Percentiles rank a stretch among this genome's conserved stretches.
Conservation (phyloP, 768 basidiomycete species). For the Tephrocybe rancida region DNA sequence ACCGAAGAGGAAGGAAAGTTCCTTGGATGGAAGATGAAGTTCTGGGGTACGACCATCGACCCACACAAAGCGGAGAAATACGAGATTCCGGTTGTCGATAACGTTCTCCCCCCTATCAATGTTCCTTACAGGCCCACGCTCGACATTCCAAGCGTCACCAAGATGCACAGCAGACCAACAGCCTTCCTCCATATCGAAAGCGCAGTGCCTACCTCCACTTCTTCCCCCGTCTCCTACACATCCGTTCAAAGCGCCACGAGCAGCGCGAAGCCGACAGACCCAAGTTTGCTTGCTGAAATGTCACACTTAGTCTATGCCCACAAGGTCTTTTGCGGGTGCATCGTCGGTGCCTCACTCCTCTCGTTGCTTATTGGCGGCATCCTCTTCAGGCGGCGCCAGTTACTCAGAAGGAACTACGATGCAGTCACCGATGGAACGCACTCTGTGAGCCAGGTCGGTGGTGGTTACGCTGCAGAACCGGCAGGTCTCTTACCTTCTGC, state of each 20-base stretch:
- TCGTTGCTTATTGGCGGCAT: slow-evolving; percentile 65
- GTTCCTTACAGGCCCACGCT: slow-evolving; percentile 37
- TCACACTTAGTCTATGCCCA: slow-evolving; percentile 67
- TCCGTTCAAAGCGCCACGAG: slow-evolving; percentile 37
- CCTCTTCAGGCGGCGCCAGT: slow-evolving; percentile 70
- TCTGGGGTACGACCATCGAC: slow-evolving; percentile 90
- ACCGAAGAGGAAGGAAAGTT: slow-evolving; percentile 59
- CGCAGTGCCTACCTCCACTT: slow-evolving; percentile 46
- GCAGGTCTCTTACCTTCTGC: slow-evolving; percentile 21
- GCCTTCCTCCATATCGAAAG: slow-evolving; percentile 76
- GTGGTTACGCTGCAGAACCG: slow-evolving; percentile 20
- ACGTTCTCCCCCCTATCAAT: slow-evolving; percentile 47
- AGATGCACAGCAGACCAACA: slow-evolving; percentile 81
- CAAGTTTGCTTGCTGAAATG: slow-evolving; percentile 80
- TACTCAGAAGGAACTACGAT: slow-evolving; percentile 51
- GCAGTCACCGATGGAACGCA: slow-evolving; percentile 68
- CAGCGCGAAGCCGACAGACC: slow-evolving; percentile 13
- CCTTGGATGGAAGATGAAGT: slow-evolving; percentile 87
- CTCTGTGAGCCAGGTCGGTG: slow-evolving; percentile 69
- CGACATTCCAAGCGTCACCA: slow-evolving; percentile 44
- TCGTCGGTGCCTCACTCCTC: slow-evolving; percentile 73
- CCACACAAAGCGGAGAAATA: slow-evolving; percentile 63
- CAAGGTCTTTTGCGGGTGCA: slow-evolving; percentile 85
- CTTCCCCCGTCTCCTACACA: background rate
- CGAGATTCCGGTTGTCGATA: slow-evolving; percentile 54